Base-by-base conservation (phyloP, 306 rosid genomes). In the Alnus rubra region DNA sequence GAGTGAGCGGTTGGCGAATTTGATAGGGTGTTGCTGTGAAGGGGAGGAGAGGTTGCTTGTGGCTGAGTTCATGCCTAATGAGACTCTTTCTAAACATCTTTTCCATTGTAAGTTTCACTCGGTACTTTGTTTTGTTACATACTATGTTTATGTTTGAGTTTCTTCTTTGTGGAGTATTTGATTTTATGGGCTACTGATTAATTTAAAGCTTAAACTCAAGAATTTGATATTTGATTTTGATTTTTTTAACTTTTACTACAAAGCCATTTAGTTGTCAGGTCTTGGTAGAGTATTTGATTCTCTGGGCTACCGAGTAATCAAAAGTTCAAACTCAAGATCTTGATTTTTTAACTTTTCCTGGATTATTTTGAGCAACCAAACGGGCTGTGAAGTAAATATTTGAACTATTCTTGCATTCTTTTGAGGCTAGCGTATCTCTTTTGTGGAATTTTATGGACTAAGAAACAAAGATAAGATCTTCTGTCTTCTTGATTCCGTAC, bases 31-130 rank as follows among this genome's bases (percentile, higher is more conserved):
- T 82, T 96, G 98, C 85, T 89, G 92, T 28, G 98, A 96, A 76
- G 99, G 98, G 16, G 97, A 88, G 19, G 97, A 93, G 83, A 93
- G 94, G 80, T 79, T 96, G 86, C 92, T 93, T 60, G 97, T 96
- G 77, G 96, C 96, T 11, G 99, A 96, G 91, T 93, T 91, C 83
- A 96, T 96, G 99, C 96, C 94, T 15, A 82, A 96, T 81, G 99
- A 96, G 73, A 96, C 98, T 87, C 98, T 93, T 65, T 93, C 98
- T 19, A 93, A 91, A 82, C 99, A 96, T 83, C 96, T 96, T 75
- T 96, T 96, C 83, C 97, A 96, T 49, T 96, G 99, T 93, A 81
- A 84, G 73, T 83, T 81, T 82, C 65, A 44, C 19, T 44, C 44
- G 4, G 65, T 74, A 48, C 1, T 9, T 80, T 68, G 9, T 45